A percentile compares a stretch with the other conserved stretches of the same genome.
phyloP scores from a whole-genome alignment of 495 filamentous ascomycete genomes.

The Hypoxylon crocopeplum region DNA sequence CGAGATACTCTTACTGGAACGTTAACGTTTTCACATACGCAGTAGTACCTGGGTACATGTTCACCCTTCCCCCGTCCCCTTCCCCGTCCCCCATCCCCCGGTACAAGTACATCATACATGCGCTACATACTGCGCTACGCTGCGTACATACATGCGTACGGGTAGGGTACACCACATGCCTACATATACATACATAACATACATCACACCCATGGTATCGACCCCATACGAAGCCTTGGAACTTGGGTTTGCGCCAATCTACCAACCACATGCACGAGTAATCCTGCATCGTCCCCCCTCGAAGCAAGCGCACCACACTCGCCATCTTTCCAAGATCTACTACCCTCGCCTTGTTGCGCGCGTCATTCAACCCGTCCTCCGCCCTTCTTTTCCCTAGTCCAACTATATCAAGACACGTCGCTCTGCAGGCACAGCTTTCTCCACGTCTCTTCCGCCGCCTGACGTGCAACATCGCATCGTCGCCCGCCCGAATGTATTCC shows the following conservation, averaged over 20 bases:
- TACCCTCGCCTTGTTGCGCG: constrained; percentile 46
- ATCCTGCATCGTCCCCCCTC: constrained; percentile 37
- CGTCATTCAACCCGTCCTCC: constrained; percentile 51
- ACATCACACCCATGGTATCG: constrained; percentile 1
- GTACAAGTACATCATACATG: constrained; percentile 7
- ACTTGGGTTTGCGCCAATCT: constrained; percentile 42
- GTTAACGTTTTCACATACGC: not conserved
- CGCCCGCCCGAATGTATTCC: constrained; percentile 58
- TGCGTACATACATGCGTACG: constrained; percentile 23
- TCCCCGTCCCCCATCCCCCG: not conserved
- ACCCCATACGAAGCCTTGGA: constrained; percentile 37
- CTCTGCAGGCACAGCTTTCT: constrained; percentile 53
- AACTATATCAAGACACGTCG: constrained; percentile 66
- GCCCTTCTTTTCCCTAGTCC: constrained; percentile 46
- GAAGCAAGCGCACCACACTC: constrained; percentile 29
- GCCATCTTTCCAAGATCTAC: constrained; percentile 44
- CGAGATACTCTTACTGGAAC: not conserved
- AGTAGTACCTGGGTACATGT: not conserved
- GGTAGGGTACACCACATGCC: constrained; percentile 8
- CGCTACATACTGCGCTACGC: constrained; percentile 8
- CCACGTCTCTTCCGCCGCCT: constrained; percentile 44
- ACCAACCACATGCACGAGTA: constrained; percentile 43
- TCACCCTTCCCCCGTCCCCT: not conserved
- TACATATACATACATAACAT: not conserved
- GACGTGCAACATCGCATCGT: constrained; percentile 47